Conservation (phyloP, 2,329 filamentous ascomycete species). For the Verticillium longisporum region DNA sequence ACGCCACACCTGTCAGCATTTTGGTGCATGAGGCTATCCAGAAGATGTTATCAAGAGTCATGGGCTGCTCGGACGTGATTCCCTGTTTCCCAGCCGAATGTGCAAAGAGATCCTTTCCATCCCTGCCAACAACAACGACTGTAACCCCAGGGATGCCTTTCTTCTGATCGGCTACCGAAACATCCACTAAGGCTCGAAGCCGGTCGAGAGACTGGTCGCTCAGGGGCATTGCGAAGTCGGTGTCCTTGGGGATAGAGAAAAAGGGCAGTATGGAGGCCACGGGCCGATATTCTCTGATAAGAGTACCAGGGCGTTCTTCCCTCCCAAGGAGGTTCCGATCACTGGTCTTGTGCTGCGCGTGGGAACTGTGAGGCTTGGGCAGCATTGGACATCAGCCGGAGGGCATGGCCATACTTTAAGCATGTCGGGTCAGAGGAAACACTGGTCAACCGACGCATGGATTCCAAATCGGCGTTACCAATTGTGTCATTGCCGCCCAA, state of each 20-base stretch:
- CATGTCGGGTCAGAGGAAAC: too few relatives aligned
- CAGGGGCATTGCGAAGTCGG: constrained; percentile 2
- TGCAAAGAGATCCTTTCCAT: background rate
- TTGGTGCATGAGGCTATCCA: constrained; percentile 30
- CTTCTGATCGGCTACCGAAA: constrained; percentile 16
- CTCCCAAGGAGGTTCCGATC: too few relatives aligned
- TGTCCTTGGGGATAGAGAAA: background rate
- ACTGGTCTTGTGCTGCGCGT: too few relatives aligned
- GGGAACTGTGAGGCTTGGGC: too few relatives aligned
- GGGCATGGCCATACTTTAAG: too few relatives aligned
- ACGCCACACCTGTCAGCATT: constrained; percentile 42
- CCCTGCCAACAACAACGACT: background rate
- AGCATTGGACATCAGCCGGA: too few relatives aligned
- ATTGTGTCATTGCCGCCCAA: background rate
- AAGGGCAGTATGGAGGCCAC: background rate
- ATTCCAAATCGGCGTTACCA: background rate
- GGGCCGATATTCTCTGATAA: background rate
- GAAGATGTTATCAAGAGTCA: constrained; percentile 23
- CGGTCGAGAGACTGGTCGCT: constrained; percentile 3
- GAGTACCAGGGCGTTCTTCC: too few relatives aligned
- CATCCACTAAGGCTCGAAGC: constrained; percentile 23
- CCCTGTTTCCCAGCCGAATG: constrained; percentile 1
- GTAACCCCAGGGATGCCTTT: background rate
- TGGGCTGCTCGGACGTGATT: background rate
- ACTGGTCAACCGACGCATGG: background rate